phyloP scores from a whole-genome alignment of 106 monocot species.

The Platanthera zijinensis region DNA sequence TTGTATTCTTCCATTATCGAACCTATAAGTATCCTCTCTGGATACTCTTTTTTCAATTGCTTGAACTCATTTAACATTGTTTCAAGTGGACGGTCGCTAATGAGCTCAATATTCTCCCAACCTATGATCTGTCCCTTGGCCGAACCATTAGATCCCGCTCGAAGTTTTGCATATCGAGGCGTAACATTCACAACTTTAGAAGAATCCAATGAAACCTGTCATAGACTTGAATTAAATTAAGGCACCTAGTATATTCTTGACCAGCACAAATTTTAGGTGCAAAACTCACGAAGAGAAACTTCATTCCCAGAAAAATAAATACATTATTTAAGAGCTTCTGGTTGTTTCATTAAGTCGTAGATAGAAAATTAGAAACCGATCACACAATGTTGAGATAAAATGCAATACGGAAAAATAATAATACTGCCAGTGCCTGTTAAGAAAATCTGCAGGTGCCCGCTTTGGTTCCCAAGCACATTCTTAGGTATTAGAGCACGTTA shows the following conservation, averaged over 20 bases:
- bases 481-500: background rate
- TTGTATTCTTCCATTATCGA: constrained; percentile 99
- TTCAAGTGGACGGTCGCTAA: constrained; percentile 91
- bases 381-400: background rate
- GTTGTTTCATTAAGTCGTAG: background rate
- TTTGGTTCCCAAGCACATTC: background rate
- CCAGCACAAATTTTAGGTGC: constrained; percentile 1
- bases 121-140: constrained; percentile 83
- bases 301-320: background rate
- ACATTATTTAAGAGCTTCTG: background rate
- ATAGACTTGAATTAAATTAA: constrained; percentile 5
- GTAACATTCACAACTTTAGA: constrained; percentile 97
- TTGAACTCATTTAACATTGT: constrained; percentile 93
- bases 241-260: background rate
- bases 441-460: background rate
- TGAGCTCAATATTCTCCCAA: constrained; percentile 98
- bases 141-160: constrained; percentile 77
- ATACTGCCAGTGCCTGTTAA: background rate
- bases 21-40: constrained; percentile 84
- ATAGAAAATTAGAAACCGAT: background rate
- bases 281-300: background rate
- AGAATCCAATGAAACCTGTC: constrained; percentile 90
- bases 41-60: constrained; percentile 80
- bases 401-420: background rate
- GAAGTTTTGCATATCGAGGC: constrained; percentile 81